Evolutionary conservation across 2,329 filamentous ascomycete species (phyloP), one percentile per base, ranked within the genome.

Genomic region (Fusarium sp.): DNA sequence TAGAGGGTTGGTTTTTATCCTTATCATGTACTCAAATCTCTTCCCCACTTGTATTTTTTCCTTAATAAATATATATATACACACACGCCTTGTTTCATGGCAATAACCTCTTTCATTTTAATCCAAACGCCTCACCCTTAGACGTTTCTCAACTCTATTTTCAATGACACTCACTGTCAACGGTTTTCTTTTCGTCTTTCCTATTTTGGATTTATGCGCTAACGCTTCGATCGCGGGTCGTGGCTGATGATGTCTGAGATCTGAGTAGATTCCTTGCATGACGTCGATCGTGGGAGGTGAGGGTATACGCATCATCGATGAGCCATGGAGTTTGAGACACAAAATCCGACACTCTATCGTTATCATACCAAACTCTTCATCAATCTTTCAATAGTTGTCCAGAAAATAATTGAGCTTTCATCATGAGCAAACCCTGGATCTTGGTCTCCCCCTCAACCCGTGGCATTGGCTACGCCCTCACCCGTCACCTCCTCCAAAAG

Each of bases 341-440:
- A 20, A 30, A 52, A 30, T 6, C 14, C n/a, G 25, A 57, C 43
- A 5, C 16, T 50, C 5, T 23, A 43, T 43, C 18, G 7, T 13
- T 20, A 6, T 5, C 39, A 16, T 25, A 25, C 16, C 43, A 2
- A 45, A 45, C 41, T 23, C 16, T 50, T 30, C 6, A 34, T 5
- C 25, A 56, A n/a, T 25, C n/a, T 4, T 35, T 11, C 6, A 6
- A 18, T 30, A 52, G 4, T 16, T 16, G 6, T 20, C 8, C 6
- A 32, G n/a, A 6, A 11, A 52, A 14, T 5, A 20, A 62, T 7
- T 10, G 3, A 20, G 3, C 35, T n/a, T n/a, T 45, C 63, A 65
- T 11, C 59, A 86, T 87, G 83, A 86, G 86, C 41, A 83, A 83
- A 39, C 87, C 87, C 23, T 89, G 87, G 87, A 85, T 87, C 73